Evolutionary conservation across 2,329 filamentous ascomycete genomes (phyloP), one percentile per base, ranked within the genome.

Genomic region (Lecanicillium sp.): DNA sequence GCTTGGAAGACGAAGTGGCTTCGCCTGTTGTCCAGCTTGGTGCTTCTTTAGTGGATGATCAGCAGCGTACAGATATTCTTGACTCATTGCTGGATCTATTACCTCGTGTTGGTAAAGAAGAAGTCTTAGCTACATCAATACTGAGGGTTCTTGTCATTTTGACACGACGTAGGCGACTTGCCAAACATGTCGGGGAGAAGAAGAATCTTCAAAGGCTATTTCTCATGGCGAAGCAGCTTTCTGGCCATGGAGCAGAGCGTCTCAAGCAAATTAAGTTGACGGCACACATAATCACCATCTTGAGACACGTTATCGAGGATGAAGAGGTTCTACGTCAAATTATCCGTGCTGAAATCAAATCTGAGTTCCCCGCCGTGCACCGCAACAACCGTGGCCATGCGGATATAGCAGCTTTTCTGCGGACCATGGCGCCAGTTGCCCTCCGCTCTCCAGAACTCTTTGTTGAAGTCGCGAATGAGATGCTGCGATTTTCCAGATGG

Each of bases 291-390:
- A 82, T 96, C 73, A 75, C 90, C 11, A 82, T 95, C 37, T 67
- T 98, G 31, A 81, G 94, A 29, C 92, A 98, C 54, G 82, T 98
- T 47, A 78, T 96, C 38, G 92, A 98, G 60, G 94, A 98, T 53
- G 87, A 95, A 35, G 82, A 88, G 14, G 92, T 83, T 2, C 74
- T 96, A 43, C 86, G 85, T 48, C 86, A 95, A 55, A 81, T 95
- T 43, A 95, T 98, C 84, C 76, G 83, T 37, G 83, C 81, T 19
- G 90, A 96, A 56, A 94, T 98, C 51, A 78, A 80, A 46, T 67
- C 75, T n/a, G 80, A 77, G 51, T 85, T 95, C 48, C 79, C 85
- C 38, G 70, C 71, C 44, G 54, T 62, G 5, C 61, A 62, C 16
- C 59, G 71, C 27, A 66, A 60, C 31, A 56, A 63, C 20, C 73